Evolutionary conservation across 192 early-diverging fungal genomes (phyloP), one percentile per base, ranked within the genome.

Genomic region (Gamsiella multidivaricata): DNA sequence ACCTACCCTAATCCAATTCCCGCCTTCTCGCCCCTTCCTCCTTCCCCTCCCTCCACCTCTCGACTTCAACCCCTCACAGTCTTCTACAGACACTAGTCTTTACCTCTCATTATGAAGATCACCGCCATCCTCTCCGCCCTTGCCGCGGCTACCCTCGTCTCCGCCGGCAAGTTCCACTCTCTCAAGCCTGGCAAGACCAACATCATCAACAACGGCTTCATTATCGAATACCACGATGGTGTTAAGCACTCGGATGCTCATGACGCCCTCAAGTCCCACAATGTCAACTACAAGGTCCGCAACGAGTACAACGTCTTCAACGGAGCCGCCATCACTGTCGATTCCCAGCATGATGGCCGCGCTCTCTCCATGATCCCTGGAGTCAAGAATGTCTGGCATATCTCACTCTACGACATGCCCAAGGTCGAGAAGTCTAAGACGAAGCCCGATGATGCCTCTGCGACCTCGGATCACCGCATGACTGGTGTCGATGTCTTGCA

Each of bases 241-340:
- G 11, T 78, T 57, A 25, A 29, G 9, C 65, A 43, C 39, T 5
- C 14, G 22, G 53, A 50, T 6, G 74, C 74, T 28, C 74, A 63
- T 34, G 36, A 78, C 23, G 45, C 49, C 42, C n/a, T 78, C 25
- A 78, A 61, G 22, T 39, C 52, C 32, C 55, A 43, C 46, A 54
- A 54, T 26, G 29, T 78, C 12, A 61, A 68, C 36, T 78, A 61
- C 65, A 61, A 78, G 54, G 60, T 78, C 61, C 74, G 74, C 32
- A 69, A 88, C 33, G 80, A 86, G 65, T 86, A 81, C 53, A 55
- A 80, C 31, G 31, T 81, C 36, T 82, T 88, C 31, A 83, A 84
- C 57, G 81, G 83, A 8, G 76, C 84, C 26, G 75, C 87, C 25
- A 50, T 88, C 29, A 66, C 46, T 2, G 75, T 86, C 28, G 64